These are phyloP conservation scores for Hamigera avellanea DNA, from an alignment of 495 filamentous ascomycete genomes.

Conservation along the genomic window DNA sequence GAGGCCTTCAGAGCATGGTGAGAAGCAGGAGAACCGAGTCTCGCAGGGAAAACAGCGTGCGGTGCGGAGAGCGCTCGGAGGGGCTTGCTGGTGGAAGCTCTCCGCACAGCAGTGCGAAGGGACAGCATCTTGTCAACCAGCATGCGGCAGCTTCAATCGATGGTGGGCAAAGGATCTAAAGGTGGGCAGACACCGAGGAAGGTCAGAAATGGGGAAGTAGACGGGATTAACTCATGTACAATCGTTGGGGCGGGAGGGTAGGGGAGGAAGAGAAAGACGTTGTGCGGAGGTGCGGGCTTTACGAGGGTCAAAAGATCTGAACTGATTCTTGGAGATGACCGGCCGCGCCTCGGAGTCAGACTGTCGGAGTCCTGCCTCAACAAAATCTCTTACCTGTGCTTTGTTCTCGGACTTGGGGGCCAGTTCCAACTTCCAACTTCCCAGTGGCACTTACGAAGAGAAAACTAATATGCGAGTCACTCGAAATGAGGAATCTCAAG, in stretches of 20 bases:
- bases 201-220: neutral
- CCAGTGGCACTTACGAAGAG: no score
- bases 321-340: conserved; percentile 15
- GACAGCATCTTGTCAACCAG: conserved; percentile 36
- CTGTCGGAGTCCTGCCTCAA: no score
- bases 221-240: no score
- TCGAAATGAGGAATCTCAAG: neutral
- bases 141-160: conserved; percentile 38
- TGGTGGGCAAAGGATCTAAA: conserved; percentile 6
- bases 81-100: conserved; percentile 33
- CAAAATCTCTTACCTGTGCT: no score
- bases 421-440: no score
- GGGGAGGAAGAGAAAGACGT: no score
- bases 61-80: conserved; percentile 38
- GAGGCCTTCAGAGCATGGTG: conserved; percentile 16
- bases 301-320: no score
- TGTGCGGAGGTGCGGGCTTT: no score
- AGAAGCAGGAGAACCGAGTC: conserved; percentile 15
- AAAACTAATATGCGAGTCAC: neutral
- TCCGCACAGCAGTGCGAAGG: conserved; percentile 40
- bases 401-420: no score
- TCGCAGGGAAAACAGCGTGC: conserved; percentile 21
- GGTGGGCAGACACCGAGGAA: conserved; percentile 8
- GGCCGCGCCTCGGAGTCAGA: conserved; percentile 14
- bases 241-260: no score